Percentiles rank a stretch among this genome's conserved stretches.
These are phyloP conservation scores for Tulasnella sp. DNA, from an alignment of 768 basidiomycete species.

Conservation along the genomic window DNA sequence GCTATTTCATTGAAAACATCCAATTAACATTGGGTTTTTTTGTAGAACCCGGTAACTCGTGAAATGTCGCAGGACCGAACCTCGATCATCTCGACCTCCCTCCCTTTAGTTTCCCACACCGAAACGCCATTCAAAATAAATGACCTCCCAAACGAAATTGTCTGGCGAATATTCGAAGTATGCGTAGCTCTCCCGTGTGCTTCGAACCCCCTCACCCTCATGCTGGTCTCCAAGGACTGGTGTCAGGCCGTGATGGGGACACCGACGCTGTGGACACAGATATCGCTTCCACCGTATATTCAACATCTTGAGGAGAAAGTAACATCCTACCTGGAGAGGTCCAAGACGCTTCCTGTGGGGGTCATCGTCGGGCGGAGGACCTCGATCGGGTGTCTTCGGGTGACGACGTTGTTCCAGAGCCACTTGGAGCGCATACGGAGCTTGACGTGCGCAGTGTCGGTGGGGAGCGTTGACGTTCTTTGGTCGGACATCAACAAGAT, in stretches of 20 bases:
- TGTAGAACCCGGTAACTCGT: neutral
- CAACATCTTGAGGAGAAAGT: constrained; percentile 1
- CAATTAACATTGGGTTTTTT: too few relatives aligned
- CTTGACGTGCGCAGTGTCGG: neutral
- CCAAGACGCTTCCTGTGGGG: neutral
- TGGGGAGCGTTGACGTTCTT: neutral
- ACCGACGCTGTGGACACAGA: neutral
- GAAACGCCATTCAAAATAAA: neutral
- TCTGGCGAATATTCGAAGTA: neutral
- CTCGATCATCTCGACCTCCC: neutral
- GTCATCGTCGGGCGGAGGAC: neutral
- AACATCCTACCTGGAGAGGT: neutral
- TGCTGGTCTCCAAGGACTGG: neutral
- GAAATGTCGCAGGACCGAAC: neutral
- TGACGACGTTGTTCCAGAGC: neutral
- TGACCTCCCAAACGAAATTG: neutral
- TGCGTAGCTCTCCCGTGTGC: neutral
- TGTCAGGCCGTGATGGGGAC: neutral
- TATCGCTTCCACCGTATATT: neutral
- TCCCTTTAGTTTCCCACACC: neutral
- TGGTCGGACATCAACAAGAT: neutral
- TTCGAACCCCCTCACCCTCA: neutral
- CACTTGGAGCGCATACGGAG: neutral
- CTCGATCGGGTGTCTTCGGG: neutral
- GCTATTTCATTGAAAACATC: neutral